Evolutionary conservation across 23 red algal species (phyloP), one percentile per base, ranked within the genome.

Genomic region (Gracilariopsis chorda): DNA sequence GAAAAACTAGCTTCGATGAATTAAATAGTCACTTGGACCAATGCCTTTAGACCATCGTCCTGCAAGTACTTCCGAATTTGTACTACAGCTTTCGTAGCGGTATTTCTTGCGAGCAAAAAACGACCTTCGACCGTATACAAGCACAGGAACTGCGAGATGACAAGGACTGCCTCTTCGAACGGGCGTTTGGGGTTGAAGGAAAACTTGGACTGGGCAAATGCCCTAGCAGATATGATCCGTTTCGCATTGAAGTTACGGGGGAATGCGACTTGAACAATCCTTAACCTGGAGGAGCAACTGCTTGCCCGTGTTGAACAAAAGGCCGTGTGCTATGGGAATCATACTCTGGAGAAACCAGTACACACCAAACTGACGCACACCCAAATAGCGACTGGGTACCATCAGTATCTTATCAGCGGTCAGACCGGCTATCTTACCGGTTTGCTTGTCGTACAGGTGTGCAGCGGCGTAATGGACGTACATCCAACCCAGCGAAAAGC

Each of bases 321-420:
- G 30, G 17, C 49, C 20, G 34, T 51, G 16, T 20, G 70, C 43
- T 14, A 48, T 34, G 3, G 49, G 62, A 35, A 84, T 40, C 60
- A 87, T 10, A 11, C 34, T 32, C 0, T 61, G 90, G 49, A 85
- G 43, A 59, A 95, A 95, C 1, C 92, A 84, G 29, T 75, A 88
- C 63, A 88, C 24, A 20, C 92, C 92, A 90, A 95, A 95, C 33
- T 70, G 48, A 25, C 92, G 82, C 59, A 95, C 92, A 16, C 92
- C 92, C 55, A 95, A 48, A 47, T 88, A 46, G 16, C 83, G 92
- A 11, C 60, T 55, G n/a, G 92, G 83, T 25, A 95, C 92, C 13
- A 79, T 32, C 35, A 88, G 41, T 43, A 95, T 34, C 24, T 51
- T 82, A 16, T 77, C 61, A 4, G 83, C 71, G n/a, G 19, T 10